Percentiles rank a stretch among this genome's conserved stretches.
Conservation (phyloP, 2,329 filamentous ascomycete species). For the Coleophoma eucalyptorum region DNA sequence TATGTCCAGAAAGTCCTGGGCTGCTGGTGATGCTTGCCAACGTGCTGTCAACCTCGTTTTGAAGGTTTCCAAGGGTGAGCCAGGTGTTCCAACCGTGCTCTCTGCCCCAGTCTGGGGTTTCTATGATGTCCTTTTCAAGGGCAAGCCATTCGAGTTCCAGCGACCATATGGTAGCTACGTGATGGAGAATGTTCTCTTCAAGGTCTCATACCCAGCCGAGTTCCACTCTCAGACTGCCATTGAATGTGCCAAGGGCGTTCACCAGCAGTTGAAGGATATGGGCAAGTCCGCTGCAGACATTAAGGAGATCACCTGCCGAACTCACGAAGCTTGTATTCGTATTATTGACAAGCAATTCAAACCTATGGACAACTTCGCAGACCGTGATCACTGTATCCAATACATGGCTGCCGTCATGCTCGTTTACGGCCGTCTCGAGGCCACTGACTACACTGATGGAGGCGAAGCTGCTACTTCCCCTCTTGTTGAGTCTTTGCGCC, state of each 20-base stretch:
- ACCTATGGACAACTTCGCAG: constrained; percentile 99
- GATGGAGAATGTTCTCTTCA: constrained; percentile 99
- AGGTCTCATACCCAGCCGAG: constrained; percentile 97
- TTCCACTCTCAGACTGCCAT: constrained; percentile 99
- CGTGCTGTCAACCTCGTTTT: constrained; percentile 87
- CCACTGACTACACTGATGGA: constrained; percentile 89
- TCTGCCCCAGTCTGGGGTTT: constrained; percentile 95
- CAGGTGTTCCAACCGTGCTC: constrained; percentile 86
- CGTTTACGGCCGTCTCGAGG: constrained; percentile 87
- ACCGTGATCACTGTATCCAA: constrained; percentile 98
- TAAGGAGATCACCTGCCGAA: constrained; percentile 88
- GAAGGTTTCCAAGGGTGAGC: constrained; percentile 88
- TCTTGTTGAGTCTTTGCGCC: constrained; percentile 84
- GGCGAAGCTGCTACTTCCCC: constrained; percentile 86
- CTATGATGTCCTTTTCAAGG: constrained; percentile 97
- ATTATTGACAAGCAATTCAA: constrained; percentile 99
- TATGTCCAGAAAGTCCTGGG: constrained; percentile 99
- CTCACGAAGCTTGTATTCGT: constrained; percentile 95
- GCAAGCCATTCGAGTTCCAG: constrained; percentile 95
- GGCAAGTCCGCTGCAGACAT: constrained; percentile 94
- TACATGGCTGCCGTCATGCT: constrained; percentile 99
- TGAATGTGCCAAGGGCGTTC: constrained; percentile 86
- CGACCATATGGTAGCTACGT: constrained; percentile 96
- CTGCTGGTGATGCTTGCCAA: constrained; percentile 96
- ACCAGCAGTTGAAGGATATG: constrained; percentile 74